These are phyloP conservation scores for Tulasnella sp. DNA, from an alignment of 768 basidiomycete genomes.

Conservation along the genomic window DNA sequence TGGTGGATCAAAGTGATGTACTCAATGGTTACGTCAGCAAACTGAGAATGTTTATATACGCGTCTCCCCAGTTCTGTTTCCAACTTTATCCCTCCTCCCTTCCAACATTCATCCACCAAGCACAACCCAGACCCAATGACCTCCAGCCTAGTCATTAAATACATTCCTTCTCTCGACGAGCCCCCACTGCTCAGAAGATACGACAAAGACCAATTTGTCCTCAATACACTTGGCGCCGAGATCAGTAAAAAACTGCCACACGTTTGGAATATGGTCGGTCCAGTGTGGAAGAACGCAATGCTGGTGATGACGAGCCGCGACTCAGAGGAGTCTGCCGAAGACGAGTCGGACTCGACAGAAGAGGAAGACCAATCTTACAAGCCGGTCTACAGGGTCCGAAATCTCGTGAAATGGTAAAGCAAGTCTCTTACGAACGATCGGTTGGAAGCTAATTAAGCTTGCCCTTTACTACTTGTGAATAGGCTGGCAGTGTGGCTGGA, in stretches of 20 bases:
- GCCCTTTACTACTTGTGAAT: background rate
- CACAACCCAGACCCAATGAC: no score
- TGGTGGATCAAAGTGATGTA: no score
- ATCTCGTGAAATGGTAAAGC: background rate
- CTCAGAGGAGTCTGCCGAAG: background rate
- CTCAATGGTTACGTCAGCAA: no score
- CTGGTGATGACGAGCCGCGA: background rate
- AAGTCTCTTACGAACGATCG: background rate
- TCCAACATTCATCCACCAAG: no score
- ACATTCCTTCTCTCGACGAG: no score
- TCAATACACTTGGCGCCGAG: background rate
- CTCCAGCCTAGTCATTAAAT: no score
- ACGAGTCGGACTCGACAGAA: background rate
- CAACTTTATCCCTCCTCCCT: no score
- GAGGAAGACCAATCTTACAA: background rate
- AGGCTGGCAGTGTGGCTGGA: background rate
- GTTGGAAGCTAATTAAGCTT: background rate
- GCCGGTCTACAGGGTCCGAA: background rate
- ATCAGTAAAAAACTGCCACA: background rate
- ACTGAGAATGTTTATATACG: no score
- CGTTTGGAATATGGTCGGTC: background rate
- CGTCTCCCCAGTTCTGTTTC: no score
- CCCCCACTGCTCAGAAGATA: no score
- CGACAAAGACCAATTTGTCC: background rate
- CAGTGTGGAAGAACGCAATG: background rate